Conservation (phyloP, 805 yeast genomes). For the Candida ovalis region DNA sequence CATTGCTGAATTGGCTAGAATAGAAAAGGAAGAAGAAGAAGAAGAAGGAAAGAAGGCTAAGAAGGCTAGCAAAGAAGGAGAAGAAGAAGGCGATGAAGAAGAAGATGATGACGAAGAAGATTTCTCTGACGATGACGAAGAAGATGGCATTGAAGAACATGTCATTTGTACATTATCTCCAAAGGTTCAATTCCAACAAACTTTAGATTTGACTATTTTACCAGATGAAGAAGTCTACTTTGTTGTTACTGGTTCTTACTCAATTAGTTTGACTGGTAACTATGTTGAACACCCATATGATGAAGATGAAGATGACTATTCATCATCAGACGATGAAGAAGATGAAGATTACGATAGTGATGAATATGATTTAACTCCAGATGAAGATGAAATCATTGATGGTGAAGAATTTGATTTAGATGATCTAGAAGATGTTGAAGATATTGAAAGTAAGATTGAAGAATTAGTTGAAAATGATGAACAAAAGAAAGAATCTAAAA, state of each 20-base stretch:
- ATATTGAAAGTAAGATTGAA: constrained; percentile 68
- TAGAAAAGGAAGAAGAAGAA: constrained; percentile 29
- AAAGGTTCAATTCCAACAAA: constrained; percentile 78
- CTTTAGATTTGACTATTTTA: constrained; percentile 81
- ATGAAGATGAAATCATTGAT: constrained; percentile 61
- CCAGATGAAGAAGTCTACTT: constrained; percentile 94
- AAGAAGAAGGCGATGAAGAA: constrained; percentile 51
- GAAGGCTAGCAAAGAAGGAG: constrained; percentile 39
- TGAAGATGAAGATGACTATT: constrained; percentile 51
- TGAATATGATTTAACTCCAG: constrained; percentile 69
- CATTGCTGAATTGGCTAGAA: constrained; percentile 23
- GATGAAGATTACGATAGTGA: constrained; percentile 48
- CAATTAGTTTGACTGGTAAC: constrained; percentile 91
- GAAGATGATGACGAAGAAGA: constrained; percentile 52
- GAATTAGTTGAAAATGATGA: constrained; percentile 66
- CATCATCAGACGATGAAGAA: constrained; percentile 39
- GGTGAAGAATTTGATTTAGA: constrained; percentile 55
- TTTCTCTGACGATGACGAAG: constrained; percentile 32
- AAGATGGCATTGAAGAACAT: constrained; percentile 76
- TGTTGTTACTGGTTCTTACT: constrained; percentile 94
- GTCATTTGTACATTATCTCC: constrained; percentile 91
- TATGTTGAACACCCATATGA: constrained; percentile 95
- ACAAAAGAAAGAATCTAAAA: constrained; percentile 34
- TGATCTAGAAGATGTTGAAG: constrained; percentile 64
- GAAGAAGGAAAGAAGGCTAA: constrained; percentile 35